Evolutionary conservation across 352 stramenopile species (phyloP).

Genomic region (Phytophthora multivora): DNA sequence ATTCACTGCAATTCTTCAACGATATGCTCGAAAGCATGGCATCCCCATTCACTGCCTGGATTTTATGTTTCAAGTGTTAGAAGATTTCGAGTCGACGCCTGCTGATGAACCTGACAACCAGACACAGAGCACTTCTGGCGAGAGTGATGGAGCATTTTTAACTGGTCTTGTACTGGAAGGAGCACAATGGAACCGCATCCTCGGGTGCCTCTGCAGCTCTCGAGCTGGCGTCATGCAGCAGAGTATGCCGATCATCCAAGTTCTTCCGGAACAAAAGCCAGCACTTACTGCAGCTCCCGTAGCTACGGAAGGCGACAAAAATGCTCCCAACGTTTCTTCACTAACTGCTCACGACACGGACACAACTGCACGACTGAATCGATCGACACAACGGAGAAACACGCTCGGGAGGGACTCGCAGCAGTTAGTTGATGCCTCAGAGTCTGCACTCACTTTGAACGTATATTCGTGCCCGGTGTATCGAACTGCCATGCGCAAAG

Average conservation of each 20-base stretch:
- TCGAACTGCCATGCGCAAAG: conserved; percentile 89
- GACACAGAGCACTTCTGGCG: conserved; percentile 1
- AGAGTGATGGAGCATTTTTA: conserved; percentile 56
- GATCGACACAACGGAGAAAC: conserved; percentile 6
- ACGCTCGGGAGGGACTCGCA: not conserved
- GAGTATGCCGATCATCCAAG: conserved; percentile 87
- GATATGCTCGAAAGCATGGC: conserved; percentile 65
- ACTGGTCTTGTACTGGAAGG: conserved; percentile 73
- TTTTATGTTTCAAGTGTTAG: conserved; percentile 74
- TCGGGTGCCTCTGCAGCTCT: conserved; percentile 54
- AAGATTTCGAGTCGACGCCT: conserved; percentile 34
- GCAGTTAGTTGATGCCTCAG: not conserved
- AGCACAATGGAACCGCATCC: conserved; percentile 63
- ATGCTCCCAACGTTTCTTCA: not conserved
- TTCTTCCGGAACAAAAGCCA: conserved; percentile 58
- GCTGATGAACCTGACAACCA: not conserved
- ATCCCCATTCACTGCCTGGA: conserved; percentile 81
- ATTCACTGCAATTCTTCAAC: conserved; percentile 80
- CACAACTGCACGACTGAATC: not conserved
- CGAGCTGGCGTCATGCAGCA: conserved; percentile 66
- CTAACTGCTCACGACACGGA: not conserved
- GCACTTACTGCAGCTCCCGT: too few relatives aligned
- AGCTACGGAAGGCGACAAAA: too few relatives aligned
- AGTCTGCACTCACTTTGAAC: not conserved
- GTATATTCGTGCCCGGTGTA: conserved; percentile 93